Conservation (phyloP, 805 yeast genomes). For the Allodekkera sacchari region DNA sequence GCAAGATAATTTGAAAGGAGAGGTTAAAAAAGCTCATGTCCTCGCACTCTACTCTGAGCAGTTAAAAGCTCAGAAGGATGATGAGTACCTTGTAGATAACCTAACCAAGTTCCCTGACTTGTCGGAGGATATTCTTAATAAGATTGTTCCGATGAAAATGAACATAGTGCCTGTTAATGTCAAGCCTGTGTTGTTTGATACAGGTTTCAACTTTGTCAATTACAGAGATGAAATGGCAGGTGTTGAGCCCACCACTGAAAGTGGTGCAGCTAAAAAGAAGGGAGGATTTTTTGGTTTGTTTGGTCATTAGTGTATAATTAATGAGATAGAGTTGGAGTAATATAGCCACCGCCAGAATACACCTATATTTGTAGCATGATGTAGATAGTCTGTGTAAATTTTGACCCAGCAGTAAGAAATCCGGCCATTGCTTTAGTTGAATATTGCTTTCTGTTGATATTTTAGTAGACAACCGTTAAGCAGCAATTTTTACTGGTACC, state of each 20-base stretch:
- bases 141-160: slow-evolving; percentile 22
- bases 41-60: slow-evolving; percentile 39
- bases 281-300: slow-evolving; percentile 70
- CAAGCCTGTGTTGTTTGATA: slow-evolving; percentile 87
- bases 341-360: too few relatives aligned
- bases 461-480: too few relatives aligned
- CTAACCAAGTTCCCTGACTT: slow-evolving; percentile 21
- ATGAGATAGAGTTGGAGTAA: too few relatives aligned
- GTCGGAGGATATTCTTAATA: slow-evolving; percentile 23
- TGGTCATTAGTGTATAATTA: slow-evolving; percentile 32
- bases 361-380: too few relatives aligned
- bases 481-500: too few relatives aligned
- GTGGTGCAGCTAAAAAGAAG: slow-evolving; percentile 30
- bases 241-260: slow-evolving; percentile 9
- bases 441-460: too few relatives aligned
- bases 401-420: too few relatives aligned
- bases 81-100: slow-evolving; percentile 19
- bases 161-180: slow-evolving; percentile 54
- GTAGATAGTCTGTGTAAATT: too few relatives aligned
- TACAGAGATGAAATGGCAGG: slow-evolving; percentile 29
- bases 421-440: too few relatives aligned
- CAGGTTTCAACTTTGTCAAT: slow-evolving; percentile 75
- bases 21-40: slow-evolving; percentile 30
- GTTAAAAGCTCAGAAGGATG: slow-evolving; percentile 6
- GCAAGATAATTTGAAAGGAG: slow-evolving; percentile 10